Conservation (phyloP, 2,329 filamentous ascomycete species). For the Bipolaris bicolor region DNA sequence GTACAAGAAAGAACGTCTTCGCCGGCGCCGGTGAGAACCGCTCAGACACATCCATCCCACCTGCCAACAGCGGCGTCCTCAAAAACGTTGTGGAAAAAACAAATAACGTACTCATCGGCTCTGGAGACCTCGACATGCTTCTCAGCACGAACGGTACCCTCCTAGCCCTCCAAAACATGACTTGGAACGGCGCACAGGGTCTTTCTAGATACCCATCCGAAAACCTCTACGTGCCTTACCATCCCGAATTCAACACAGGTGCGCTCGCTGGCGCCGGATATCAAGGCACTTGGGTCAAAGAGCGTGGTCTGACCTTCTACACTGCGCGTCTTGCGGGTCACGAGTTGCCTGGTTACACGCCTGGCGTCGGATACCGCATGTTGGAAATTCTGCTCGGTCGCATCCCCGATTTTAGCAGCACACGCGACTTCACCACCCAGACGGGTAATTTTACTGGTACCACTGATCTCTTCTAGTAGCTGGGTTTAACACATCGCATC, state of each 20-base stretch:
- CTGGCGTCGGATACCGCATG: conserved; percentile 51
- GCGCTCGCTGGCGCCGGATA: conserved; percentile 50
- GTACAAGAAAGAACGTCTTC: conserved; percentile 52
- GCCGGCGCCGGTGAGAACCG: conserved; percentile 33
- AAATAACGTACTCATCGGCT: conserved; percentile 59
- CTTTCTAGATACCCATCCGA: conserved; percentile 52
- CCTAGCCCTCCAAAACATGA: conserved; percentile 61
- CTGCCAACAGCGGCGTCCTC: conserved; percentile 52
- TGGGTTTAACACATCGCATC: neutral
- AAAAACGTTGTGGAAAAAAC: conserved; percentile 58
- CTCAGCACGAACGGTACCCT: conserved; percentile 60
- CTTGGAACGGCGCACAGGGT: conserved; percentile 58
- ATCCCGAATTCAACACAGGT: conserved; percentile 51
- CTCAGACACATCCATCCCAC: conserved; percentile 47
- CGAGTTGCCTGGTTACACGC: conserved; percentile 53
- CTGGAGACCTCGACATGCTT: conserved; percentile 57
- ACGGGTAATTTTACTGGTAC: conserved; percentile 41
- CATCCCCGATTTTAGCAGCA: conserved; percentile 46
- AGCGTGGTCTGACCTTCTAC: conserved; percentile 57
- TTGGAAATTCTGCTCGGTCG: conserved; percentile 53
- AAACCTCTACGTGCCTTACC: conserved; percentile 54
- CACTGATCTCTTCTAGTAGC: conserved; percentile 33
- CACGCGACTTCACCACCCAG: conserved; percentile 45
- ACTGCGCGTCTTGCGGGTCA: conserved; percentile 52
- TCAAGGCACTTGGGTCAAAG: conserved; percentile 51